Evolutionary conservation across 257 asterid species (phyloP).

Genomic region (Ehretia macrophylla): DNA sequence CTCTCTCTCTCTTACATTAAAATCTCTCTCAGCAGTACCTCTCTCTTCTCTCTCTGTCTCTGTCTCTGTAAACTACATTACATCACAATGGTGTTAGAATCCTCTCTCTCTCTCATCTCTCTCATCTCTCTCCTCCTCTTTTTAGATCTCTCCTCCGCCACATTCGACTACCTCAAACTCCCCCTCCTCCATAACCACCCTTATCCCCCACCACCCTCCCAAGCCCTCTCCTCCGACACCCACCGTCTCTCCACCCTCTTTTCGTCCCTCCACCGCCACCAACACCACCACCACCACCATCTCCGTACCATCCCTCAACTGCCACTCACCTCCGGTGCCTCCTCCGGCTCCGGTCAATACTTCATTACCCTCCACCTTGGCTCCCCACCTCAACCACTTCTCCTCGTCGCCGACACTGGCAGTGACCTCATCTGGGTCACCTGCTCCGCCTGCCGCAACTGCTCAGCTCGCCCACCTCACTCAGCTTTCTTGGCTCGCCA

Average conservation of each 20-base stretch:
- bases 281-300: not conserved
- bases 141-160: conserved; percentile 20
- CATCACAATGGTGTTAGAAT: conserved; percentile 22
- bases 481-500: conserved; percentile 61
- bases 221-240: conserved; percentile 51
- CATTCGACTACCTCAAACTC: conserved; percentile 43
- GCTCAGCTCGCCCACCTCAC: conserved; percentile 38
- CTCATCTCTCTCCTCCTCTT: conserved; percentile 15
- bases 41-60: not conserved
- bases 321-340: conserved; percentile 70
- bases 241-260: conserved; percentile 45
- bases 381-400: conserved; percentile 69
- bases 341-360: conserved; percentile 83
- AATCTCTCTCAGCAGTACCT: not conserved
- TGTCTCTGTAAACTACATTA: not conserved
- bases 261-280: conserved; percentile 34
- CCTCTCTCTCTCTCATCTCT: conserved; percentile 23
- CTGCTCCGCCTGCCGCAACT: conserved; percentile 71
- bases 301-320: conserved; percentile 22
- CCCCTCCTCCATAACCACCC: conserved; percentile 57
- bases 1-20: not conserved
- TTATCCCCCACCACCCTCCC: conserved; percentile 44
- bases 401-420: conserved; percentile 78
- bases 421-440: conserved; percentile 85
- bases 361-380: conserved; percentile 69